Evolutionary conservation across 1,284 basidiomycete genomes (phyloP).

Genomic region (Ganoderma boninense): DNA sequence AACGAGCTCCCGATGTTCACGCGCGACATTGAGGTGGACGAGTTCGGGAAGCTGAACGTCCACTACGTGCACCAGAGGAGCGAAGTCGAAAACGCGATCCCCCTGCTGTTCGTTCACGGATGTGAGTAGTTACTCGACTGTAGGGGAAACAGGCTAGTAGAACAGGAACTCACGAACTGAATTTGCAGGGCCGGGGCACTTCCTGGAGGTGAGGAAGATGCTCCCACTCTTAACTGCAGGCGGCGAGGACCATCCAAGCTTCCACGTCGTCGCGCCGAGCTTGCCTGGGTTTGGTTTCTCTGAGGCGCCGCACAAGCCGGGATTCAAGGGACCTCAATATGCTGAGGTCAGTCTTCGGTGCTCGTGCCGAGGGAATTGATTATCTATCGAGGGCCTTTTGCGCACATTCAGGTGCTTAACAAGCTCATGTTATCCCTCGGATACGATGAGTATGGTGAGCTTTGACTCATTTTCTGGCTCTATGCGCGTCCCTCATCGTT

Average conservation of each 20-base stretch:
- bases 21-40: constrained; percentile 47
- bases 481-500: background rate
- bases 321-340: constrained; percentile 42
- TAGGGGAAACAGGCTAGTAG: background rate
- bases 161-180: too few species aligned
- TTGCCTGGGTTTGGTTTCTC: constrained; percentile 68
- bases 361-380: background rate
- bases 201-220: constrained; percentile 62
- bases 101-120: constrained; percentile 56
- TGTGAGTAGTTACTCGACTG: constrained; percentile 43
- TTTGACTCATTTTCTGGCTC: background rate
- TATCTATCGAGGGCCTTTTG: background rate
- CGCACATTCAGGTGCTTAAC: constrained; percentile 39
- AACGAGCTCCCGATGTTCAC: constrained; percentile 57
- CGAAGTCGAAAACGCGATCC: constrained; percentile 47
- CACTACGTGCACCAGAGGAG: constrained; percentile 56
- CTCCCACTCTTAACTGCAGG: constrained; percentile 55
- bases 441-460: constrained; percentile 40
- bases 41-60: constrained; percentile 47
- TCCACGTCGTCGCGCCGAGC: constrained; percentile 64
- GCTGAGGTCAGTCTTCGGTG: constrained; percentile 33
- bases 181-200: constrained; percentile 64
- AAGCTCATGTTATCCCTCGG: constrained; percentile 38
- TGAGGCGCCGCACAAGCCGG: constrained; percentile 49
- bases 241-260: constrained; percentile 56